Evolutionary conservation across 495 filamentous ascomycete genomes (phyloP).

Genomic region (Lasiosphaeria hispida): DNA sequence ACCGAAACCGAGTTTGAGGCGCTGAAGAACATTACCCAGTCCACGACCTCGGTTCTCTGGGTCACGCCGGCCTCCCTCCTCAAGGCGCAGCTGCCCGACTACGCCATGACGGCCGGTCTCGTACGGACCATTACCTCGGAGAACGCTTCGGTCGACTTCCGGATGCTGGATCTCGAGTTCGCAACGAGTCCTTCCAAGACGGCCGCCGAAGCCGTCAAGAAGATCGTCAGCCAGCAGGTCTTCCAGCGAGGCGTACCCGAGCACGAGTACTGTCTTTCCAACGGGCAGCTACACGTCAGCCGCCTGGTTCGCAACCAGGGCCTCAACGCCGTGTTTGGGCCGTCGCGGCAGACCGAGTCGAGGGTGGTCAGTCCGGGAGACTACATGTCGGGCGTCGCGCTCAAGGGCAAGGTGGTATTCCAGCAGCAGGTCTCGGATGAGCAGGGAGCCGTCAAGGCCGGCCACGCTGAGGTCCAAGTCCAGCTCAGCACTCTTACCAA

Average conservation of each 20-base stretch:
- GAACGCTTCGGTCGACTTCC: slow-evolving; percentile 40
- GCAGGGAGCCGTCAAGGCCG: slow-evolving; percentile 14
- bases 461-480: slow-evolving; percentile 25
- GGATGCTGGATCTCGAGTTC: slow-evolving; percentile 28
- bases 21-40: slow-evolving; percentile 34
- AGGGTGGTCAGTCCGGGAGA: not conserved
- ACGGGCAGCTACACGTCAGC: slow-evolving; percentile 29
- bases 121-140: slow-evolving; percentile 35
- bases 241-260: slow-evolving; percentile 11
- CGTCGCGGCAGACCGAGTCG: slow-evolving; percentile 16
- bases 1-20: slow-evolving; percentile 25
- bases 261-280: slow-evolving; percentile 22
- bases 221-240: slow-evolving; percentile 10
- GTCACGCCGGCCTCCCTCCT: slow-evolving; percentile 30
- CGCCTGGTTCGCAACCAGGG: slow-evolving; percentile 29
- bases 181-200: not conserved
- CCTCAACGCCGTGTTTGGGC: slow-evolving; percentile 26
- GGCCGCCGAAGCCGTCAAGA: slow-evolving; percentile 7
- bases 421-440: not conserved
- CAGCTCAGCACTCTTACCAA: slow-evolving; percentile 19
- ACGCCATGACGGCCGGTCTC: slow-evolving; percentile 34
- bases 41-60: slow-evolving; percentile 37
- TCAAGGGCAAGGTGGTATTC: too few relatives aligned
- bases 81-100: slow-evolving; percentile 29
- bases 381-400: too few relatives aligned